Evolutionary conservation across 495 filamentous ascomycete genomes (phyloP).

Genomic region (Daldinia bambusicola): DNA sequence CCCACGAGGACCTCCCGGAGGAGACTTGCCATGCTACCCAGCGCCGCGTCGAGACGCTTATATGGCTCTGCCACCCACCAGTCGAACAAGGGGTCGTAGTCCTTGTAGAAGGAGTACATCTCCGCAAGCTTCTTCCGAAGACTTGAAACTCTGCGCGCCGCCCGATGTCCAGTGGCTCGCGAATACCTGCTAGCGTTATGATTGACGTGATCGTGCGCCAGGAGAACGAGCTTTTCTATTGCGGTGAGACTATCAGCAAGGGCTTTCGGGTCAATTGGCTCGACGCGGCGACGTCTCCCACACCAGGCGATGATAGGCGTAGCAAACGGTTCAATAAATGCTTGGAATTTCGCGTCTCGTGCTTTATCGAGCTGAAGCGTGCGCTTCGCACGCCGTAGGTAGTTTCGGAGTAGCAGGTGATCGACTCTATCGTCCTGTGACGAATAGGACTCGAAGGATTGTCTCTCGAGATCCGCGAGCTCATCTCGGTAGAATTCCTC

Average conservation of each 20-base stretch:
- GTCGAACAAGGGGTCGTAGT: slow-evolving; percentile 60
- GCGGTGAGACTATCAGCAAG: slow-evolving; percentile 50
- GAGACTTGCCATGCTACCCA: slow-evolving; percentile 41
- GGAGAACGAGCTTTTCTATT: slow-evolving; percentile 37
- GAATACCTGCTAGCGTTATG: slow-evolving; percentile 43
- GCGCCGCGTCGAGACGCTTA: slow-evolving; percentile 42
- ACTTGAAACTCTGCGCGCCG: slow-evolving; percentile 48
- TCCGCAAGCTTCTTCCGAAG: slow-evolving; percentile 53
- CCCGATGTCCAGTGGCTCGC: slow-evolving; percentile 57
- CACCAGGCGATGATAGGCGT: slow-evolving; percentile 50
- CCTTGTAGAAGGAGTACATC: slow-evolving; percentile 57
- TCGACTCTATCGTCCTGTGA: slow-evolving; percentile 57
- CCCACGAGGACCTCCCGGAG: slow-evolving; percentile 56
- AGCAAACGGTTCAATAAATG: slow-evolving; percentile 54
- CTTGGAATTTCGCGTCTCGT: slow-evolving; percentile 48
- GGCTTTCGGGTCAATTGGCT: slow-evolving; percentile 48
- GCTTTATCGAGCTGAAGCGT: slow-evolving; percentile 52
- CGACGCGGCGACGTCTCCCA: slow-evolving; percentile 52
- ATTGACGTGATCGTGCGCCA: slow-evolving; percentile 39
- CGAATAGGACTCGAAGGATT: slow-evolving; percentile 47
- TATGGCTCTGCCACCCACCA: slow-evolving; percentile 62
- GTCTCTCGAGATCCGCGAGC: slow-evolving; percentile 42
- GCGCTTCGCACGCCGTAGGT: slow-evolving; percentile 48
- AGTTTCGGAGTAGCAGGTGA: slow-evolving; percentile 56
- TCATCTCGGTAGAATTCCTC: slow-evolving; percentile 46